Evolutionary conservation across 805 yeast species (phyloP).

Genomic region (Monosporozyma yasuniensis): DNA sequence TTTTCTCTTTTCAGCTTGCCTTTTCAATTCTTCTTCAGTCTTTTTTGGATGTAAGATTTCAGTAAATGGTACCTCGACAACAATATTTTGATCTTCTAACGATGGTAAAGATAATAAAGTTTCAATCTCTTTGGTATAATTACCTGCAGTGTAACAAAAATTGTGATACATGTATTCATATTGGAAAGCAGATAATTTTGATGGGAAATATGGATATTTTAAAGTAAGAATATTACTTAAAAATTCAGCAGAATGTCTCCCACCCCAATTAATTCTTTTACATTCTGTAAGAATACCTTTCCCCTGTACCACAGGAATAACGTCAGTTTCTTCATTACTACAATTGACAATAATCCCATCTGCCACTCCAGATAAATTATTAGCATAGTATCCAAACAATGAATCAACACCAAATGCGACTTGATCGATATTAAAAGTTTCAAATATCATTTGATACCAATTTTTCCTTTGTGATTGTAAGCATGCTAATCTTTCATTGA

Average conservation of each 20-base stretch:
- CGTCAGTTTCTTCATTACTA: constrained; percentile 73
- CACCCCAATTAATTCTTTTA: constrained; percentile 90
- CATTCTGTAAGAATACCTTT: constrained; percentile 55
- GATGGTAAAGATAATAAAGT: constrained; percentile 49
- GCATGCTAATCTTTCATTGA: constrained; percentile 71
- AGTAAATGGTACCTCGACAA: constrained; percentile 73
- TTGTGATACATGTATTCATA: constrained; percentile 61
- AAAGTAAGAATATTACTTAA: constrained; percentile 55
- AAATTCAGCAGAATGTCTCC: constrained; percentile 58
- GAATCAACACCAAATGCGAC: constrained; percentile 78
- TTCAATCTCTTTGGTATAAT: constrained; percentile 58
- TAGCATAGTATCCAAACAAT: constrained; percentile 65
- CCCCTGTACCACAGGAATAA: constrained; percentile 75
- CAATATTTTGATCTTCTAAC: constrained; percentile 61
- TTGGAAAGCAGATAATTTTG: constrained; percentile 55
- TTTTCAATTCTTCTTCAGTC: constrained; percentile 70
- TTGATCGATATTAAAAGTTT: constrained; percentile 67
- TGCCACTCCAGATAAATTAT: constrained; percentile 35
- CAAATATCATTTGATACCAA: constrained; percentile 78
- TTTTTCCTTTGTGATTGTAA: constrained; percentile 61
- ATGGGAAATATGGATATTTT: constrained; percentile 89
- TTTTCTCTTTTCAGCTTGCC: constrained; percentile 67
- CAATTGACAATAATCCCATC: constrained; percentile 73
- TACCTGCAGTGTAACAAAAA: constrained; percentile 64
- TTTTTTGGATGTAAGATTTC: constrained; percentile 61